Evolutionary conservation across 495 filamentous ascomycete genomes (phyloP).

Genomic region (Pseudomonodictys pantanalensis): DNA sequence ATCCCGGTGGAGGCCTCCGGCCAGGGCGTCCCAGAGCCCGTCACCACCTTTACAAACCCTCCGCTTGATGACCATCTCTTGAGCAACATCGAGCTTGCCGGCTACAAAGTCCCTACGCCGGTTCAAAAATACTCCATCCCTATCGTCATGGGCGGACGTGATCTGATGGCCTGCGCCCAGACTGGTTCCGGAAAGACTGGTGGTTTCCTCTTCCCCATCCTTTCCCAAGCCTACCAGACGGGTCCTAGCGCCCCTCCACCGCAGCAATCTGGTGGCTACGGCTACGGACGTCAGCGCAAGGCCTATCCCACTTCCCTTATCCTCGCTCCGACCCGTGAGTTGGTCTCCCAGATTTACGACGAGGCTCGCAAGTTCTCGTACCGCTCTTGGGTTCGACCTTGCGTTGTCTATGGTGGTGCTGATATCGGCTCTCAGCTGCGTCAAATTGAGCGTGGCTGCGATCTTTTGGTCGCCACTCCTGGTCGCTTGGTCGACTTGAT

Average conservation of each 20-base stretch:
- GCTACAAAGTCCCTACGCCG: conserved; percentile 90
- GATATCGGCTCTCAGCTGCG: conserved; percentile 96
- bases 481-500: conserved; percentile 97
- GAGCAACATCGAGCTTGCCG: conserved; percentile 85
- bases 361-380: conserved; percentile 98
- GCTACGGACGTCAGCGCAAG: conserved; percentile 84
- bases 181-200: conserved; percentile 99
- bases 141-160: conserved; percentile 92
- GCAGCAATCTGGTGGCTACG: conserved; percentile 53
- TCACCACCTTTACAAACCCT: conserved; percentile 85
- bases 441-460: conserved; percentile 95
- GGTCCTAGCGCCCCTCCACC: conserved; percentile 71
- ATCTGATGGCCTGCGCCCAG: conserved; percentile 98
- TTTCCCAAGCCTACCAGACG: conserved; percentile 89
- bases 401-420: conserved; percentile 98
- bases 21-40: conserved; percentile 87
- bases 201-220: conserved; percentile 97
- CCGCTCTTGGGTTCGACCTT: conserved; percentile 96
- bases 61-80: conserved; percentile 90
- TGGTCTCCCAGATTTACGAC: conserved; percentile 97
- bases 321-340: conserved; percentile 91
- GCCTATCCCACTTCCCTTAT: conserved; percentile 95
- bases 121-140: conserved; percentile 98
- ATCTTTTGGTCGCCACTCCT: conserved; percentile 94
- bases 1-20: conserved; percentile 98